Base-by-base conservation (phyloP, 2,329 filamentous ascomycete species). In the Teratosphaeria destructans region DNA sequence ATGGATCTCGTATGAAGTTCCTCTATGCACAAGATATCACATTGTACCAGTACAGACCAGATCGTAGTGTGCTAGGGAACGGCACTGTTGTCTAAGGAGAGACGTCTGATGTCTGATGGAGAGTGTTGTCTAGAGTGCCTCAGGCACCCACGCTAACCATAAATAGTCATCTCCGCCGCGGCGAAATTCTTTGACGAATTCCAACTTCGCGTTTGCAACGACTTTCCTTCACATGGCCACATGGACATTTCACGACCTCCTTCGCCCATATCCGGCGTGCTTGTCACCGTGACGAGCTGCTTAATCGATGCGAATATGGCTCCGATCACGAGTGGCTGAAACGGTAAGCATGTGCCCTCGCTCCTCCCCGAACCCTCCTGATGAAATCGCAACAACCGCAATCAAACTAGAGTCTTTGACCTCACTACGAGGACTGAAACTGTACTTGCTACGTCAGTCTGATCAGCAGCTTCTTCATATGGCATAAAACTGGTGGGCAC, bases 391-490 rank as follows among this genome's bases (percentile, higher is more conserved):
- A 60, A 39, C 27, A 56, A 56, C 54, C 58, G 55, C 49, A 58
- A 57, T 49, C 58, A 60, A 60, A 60, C 58, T 60, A 60, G 58
- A 60, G 58, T 60, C 58, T 60, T 60, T 60, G 58, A 60, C 55
- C 58, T 57, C 57, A 29, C 37, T 37, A 8, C 19, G 58, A 57
- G 58, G 58, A 56, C 39, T 60, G 58, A 60, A 60, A 60, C 58
- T 60, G 57, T 35, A 59, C 29, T 56, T 60, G 58, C 58, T 60
- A 60, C 58, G 58, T 60, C 58, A 60, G 58, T 60, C 58, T 60
- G 58, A 60, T 32, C 43, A 58, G 19, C 43, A 53, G 23, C 49
- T 27, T 56, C 54, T 32, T 3, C 12, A n/a, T 6, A 49, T 19
- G 4, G 43, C 16, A 23, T 23, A 10, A 7, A 23, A 32, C 1